phyloP scores from a whole-genome alignment of 1,284 basidiomycete species.

The Retiboletus flavoniger region DNA sequence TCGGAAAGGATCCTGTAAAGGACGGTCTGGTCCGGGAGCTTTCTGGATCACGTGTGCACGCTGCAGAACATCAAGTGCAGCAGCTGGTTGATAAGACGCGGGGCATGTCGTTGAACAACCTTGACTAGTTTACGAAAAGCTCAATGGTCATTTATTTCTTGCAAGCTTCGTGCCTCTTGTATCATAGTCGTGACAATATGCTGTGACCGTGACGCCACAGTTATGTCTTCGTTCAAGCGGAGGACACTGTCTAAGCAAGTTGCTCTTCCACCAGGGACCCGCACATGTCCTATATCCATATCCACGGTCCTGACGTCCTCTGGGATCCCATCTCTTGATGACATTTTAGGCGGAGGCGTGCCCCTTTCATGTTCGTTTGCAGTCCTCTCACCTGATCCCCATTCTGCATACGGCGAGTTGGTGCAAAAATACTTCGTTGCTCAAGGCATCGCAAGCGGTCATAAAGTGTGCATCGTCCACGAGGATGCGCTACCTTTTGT shows the following conservation, averaged over 20 bases:
- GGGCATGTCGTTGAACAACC: conserved; percentile 25
- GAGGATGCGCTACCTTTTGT: conserved; percentile 55
- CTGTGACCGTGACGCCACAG: conserved; percentile 17
- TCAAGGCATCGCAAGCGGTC: conserved; percentile 77
- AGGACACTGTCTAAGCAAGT: conserved; percentile 47
- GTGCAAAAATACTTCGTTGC: conserved; percentile 86
- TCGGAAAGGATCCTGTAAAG: conserved; percentile 25
- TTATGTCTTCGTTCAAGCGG: conserved; percentile 86
- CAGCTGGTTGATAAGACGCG: conserved; percentile 15
- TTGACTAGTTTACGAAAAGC: conserved; percentile 24
- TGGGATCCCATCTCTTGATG: conserved; percentile 93
- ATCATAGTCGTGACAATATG: conserved; percentile 7
- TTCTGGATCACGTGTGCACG: not conserved
- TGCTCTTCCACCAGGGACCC: conserved; percentile 56
- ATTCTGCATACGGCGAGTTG: conserved; percentile 85
- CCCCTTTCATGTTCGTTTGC: conserved; percentile 77
- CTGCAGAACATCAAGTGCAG: conserved; percentile 3
- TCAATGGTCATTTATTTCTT: not conserved
- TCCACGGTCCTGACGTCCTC: conserved; percentile 74
- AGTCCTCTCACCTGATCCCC: conserved; percentile 76
- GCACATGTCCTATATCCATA: conserved; percentile 59
- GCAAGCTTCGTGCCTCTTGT: not conserved
- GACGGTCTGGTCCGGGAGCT: not conserved
- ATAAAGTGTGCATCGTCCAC: conserved; percentile 70
- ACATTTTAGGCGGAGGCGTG: conserved; percentile 91